phyloP scores from a whole-genome alignment of 768 basidiomycete species.

The Calocera viscosa region DNA sequence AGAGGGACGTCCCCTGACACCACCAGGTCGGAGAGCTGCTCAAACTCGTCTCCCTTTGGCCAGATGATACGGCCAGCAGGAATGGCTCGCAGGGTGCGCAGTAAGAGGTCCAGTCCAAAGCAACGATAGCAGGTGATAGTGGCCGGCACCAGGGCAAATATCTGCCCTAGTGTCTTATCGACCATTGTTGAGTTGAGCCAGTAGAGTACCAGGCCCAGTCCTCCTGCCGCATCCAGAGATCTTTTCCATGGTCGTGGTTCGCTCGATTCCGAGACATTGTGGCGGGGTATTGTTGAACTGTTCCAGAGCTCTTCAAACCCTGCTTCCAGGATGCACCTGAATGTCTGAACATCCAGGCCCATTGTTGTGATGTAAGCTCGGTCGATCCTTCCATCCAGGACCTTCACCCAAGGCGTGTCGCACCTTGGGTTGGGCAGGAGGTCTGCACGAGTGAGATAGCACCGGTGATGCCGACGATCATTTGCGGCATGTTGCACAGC shows the following conservation, averaged over 20 bases:
- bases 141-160: constrained; percentile 34
- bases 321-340: not conserved
- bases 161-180: constrained; percentile 30
- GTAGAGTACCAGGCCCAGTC: constrained; percentile 33
- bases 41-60: constrained; percentile 25
- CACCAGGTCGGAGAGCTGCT: constrained; percentile 22
- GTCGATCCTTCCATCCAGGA: constrained; percentile 13
- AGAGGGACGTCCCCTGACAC: too few species aligned
- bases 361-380: constrained; percentile 37
- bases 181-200: constrained; percentile 33
- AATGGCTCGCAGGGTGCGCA: constrained; percentile 23
- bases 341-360: constrained; percentile 28
- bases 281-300: constrained; percentile 24
- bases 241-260: constrained; percentile 21
- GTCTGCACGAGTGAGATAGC: too few species aligned
- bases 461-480: too few species aligned
- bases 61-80: constrained; percentile 25
- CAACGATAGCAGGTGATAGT: constrained; percentile 29
- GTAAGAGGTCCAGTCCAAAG: constrained; percentile 28
- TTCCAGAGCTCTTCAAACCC: constrained; percentile 15
- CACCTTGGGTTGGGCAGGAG: too few species aligned
- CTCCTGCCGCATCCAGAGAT: constrained; percentile 32
- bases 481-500: too few species aligned
- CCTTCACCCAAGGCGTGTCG: not conserved
- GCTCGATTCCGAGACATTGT: constrained; percentile 20